These are phyloP conservation scores for Didymella keratinophila DNA, from an alignment of 2,329 filamentous ascomycete genomes.

Conservation along the genomic window DNA sequence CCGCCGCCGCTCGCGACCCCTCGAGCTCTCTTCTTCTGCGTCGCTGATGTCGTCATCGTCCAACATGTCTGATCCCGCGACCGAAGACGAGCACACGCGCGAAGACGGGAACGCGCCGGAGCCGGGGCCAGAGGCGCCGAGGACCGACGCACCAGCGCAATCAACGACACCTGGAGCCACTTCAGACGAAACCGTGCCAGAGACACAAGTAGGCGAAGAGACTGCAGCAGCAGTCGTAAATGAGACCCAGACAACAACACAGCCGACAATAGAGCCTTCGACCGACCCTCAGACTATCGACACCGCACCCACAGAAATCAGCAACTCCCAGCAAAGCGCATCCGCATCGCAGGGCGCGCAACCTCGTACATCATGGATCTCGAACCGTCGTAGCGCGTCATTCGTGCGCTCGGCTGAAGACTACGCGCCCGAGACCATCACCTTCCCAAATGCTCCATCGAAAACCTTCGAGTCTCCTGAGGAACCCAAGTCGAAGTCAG, in stretches of 20 bases:
- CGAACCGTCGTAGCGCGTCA: conserved; percentile 56
- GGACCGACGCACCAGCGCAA: conserved; percentile 30
- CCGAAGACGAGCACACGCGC: conserved; percentile 42
- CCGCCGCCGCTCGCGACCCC: conserved; percentile 83
- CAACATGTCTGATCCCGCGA: conserved; percentile 46
- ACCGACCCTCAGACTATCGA: conserved; percentile 36
- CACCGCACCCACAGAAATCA: conserved; percentile 36
- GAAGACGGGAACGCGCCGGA: conserved; percentile 33
- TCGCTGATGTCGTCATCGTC: conserved; percentile 49
- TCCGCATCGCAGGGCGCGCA: conserved; percentile 45
- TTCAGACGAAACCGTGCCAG: conserved; percentile 30
- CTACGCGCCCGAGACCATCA: conserved; percentile 41
- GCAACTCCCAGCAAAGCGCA: conserved; percentile 43
- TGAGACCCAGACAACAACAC: conserved; percentile 31
- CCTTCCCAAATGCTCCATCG: conserved; percentile 37
- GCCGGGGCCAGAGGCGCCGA: conserved; percentile 26
- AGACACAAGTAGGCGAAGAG: conserved; percentile 22
- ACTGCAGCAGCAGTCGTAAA: conserved; percentile 15
- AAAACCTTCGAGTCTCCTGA: conserved; percentile 54
- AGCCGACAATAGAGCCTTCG: conserved; percentile 31
- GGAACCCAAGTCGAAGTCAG: conserved; percentile 49
- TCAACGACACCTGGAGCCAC: conserved; percentile 33
- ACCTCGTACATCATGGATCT: conserved; percentile 52
- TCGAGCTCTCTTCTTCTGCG: conserved; percentile 54
- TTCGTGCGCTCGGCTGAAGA: conserved; percentile 49